Percentiles rank a stretch among this genome's conserved stretches.
Conservation (phyloP, 108 stramenopile genomes). For the Cylindrotheca closterium region DNA sequence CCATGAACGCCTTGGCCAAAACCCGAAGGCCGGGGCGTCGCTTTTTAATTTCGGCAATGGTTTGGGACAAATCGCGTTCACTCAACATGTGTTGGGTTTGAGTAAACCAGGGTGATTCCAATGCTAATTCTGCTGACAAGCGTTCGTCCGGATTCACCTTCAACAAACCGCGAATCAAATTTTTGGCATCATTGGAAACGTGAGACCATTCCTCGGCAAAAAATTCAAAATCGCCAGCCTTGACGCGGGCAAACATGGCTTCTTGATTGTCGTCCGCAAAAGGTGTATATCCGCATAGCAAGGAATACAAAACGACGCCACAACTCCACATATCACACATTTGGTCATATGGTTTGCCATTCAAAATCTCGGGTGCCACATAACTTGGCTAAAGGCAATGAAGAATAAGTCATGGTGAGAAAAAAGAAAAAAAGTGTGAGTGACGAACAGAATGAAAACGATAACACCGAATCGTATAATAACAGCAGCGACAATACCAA, state of each 20-base stretch:
- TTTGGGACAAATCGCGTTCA: slow-evolving; percentile 44
- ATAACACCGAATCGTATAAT: not conserved
- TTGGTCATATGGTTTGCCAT: slow-evolving; percentile 68
- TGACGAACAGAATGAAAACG: not conserved
- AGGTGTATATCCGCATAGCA: slow-evolving; percentile 83
- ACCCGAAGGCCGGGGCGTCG: slow-evolving; percentile 15
- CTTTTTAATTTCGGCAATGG: slow-evolving; percentile 16
- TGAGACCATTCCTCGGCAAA: slow-evolving; percentile 60
- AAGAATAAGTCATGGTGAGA: not conserved
- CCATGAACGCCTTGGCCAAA: slow-evolving; percentile 23
- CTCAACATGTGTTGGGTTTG: slow-evolving; percentile 41
- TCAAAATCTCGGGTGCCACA: slow-evolving; percentile 63
- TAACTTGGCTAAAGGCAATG: slow-evolving; percentile 35
- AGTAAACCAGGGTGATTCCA: slow-evolving; percentile 74
- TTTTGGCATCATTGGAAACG: slow-evolving; percentile 69
- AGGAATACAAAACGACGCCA: slow-evolving; percentile 90
- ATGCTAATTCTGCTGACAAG: slow-evolving; percentile 56
- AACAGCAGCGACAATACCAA: too few species aligned
- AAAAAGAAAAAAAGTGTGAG: not conserved
- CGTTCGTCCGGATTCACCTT: slow-evolving; percentile 62
- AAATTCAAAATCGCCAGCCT: slow-evolving; percentile 43
- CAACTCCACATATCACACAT: slow-evolving; percentile 93
- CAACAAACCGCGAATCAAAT: slow-evolving; percentile 68
- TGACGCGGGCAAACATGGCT: slow-evolving; percentile 48
- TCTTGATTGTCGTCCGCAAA: slow-evolving; percentile 47